phyloP scores from a whole-genome alignment of 2,329 filamentous ascomycete species.

The Aspergillus brunneoviolaceus region DNA sequence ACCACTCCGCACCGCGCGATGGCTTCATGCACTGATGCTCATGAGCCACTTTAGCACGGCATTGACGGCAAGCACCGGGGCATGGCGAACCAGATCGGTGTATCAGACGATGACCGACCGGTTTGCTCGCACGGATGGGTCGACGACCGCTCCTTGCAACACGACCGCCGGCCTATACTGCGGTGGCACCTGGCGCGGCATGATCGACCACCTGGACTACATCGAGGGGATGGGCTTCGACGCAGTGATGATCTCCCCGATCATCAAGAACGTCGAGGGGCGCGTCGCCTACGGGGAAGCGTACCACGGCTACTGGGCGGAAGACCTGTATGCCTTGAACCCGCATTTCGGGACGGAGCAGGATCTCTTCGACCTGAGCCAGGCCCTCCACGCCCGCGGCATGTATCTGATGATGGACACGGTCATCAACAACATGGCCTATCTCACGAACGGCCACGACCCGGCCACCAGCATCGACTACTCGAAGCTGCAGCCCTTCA shows the following conservation, averaged over 20 bases:
- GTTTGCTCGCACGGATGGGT: slow-evolving; percentile 46
- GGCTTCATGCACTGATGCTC: slow-evolving; percentile 4
- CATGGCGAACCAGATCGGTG: slow-evolving; percentile 46
- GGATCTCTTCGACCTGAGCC: slow-evolving; percentile 49
- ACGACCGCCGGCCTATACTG: slow-evolving; percentile 43
- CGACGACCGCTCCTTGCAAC: slow-evolving; percentile 33
- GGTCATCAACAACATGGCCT: slow-evolving; percentile 52
- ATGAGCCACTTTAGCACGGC: slow-evolving; percentile 4
- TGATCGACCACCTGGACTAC: slow-evolving; percentile 51
- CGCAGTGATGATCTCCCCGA: slow-evolving; percentile 47
- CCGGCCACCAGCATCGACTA: slow-evolving; percentile 28
- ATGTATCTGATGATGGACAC: slow-evolving; percentile 57
- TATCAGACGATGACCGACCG: slow-evolving; percentile 51
- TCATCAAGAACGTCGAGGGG: slow-evolving; percentile 41
- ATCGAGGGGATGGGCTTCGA: slow-evolving; percentile 53
- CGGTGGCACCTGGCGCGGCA: slow-evolving; percentile 53
- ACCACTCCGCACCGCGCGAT: background rate
- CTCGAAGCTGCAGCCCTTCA: slow-evolving; percentile 27
- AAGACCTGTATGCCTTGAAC: slow-evolving; percentile 51
- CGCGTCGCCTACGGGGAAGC: slow-evolving; percentile 43
- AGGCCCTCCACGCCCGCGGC: slow-evolving; percentile 45
- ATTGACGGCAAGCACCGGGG: slow-evolving; percentile 25
- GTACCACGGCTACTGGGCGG: slow-evolving; percentile 54
- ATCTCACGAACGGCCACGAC: slow-evolving; percentile 27
- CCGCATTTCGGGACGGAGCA: slow-evolving; percentile 49